Conservation (phyloP, 306 rosid species). For the Inga laurina region DNA sequence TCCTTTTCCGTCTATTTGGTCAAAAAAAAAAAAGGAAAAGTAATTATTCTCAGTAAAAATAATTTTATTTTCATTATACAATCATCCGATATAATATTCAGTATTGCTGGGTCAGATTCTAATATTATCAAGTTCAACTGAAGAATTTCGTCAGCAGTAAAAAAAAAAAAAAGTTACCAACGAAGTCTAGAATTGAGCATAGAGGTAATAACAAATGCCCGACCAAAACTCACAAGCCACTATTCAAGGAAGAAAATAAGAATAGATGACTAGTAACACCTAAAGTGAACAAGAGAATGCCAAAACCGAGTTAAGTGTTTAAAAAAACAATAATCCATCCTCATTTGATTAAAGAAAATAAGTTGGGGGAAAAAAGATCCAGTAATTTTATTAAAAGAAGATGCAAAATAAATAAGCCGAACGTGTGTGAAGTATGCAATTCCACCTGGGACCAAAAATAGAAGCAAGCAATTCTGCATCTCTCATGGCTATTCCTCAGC, state of each 20-base stretch:
- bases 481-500: slow-evolving; percentile 52
- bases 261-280: neutral
- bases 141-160: neutral
- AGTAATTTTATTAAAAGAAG: slow-evolving; percentile 8
- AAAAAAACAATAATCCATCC: slow-evolving; percentile 22
- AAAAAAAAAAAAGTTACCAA: neutral
- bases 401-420: slow-evolving; percentile 10
- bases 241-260: neutral
- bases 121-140: too few relatives aligned
- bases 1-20: too few relatives aligned
- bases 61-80: too few relatives aligned
- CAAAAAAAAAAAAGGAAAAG: too few relatives aligned
- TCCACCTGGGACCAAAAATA: neutral
- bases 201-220: neutral
- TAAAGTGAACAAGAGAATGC: neutral
- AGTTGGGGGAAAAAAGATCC: neutral
- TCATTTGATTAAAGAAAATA: slow-evolving; percentile 19
- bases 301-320: neutral
- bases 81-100: too few relatives aligned
- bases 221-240: neutral
- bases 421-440: neutral
- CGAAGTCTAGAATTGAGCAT: neutral
- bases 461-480: neutral
- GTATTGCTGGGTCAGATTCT: too few relatives aligned
- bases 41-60: too few relatives aligned